Evolutionary conservation across 805 yeast species (phyloP), one percentile per base, ranked within the genome.

Genomic region (Debaryomyces tyrocola): DNA sequence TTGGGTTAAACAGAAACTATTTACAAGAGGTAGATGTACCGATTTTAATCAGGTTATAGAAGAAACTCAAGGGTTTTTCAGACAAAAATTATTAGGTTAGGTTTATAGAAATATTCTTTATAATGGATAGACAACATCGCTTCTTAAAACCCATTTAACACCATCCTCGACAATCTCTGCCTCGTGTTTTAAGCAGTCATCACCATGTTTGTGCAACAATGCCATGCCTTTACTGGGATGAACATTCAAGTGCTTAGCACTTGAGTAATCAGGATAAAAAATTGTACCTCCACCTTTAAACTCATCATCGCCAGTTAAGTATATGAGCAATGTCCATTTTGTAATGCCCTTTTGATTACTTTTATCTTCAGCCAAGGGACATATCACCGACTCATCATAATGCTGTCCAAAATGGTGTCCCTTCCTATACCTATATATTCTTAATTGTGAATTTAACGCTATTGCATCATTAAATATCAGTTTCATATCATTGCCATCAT

Each of bases 351-450:
- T 53, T 12, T 21, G 9, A 39, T 48, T 27, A 1, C 55, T 59
- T 14, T 61, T 57, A 9, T 63, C 60, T 9, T 55, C 59, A 8
- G 58, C 53, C 7, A 58, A 43, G 1, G 62, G 53, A 27, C 70
- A 69, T 3, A 50, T 47, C 4, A 79, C 84, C 6, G 79, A 67
- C 41, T 82, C 87, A 53, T 83, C 88, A 53, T 80, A 81, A 55
- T 83, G 87, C 49, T 75, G 69, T 3, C 78, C 83, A 53, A 83
- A 83, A 55, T 73, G 79, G 48, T 83, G 86, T 0, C 85, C 85
- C 49, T 70, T 67, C 2, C 57, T 54, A 56, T 83, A 83, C 40
- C 86, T 54, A 57, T 83, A 83, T 4, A 82, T 60, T 33, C 88
- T 57, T 11, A 83, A 56, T 45, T 81, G 80, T 1, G 84, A 79